Percentiles rank a stretch among this genome's conserved stretches.
phyloP scores from a whole-genome alignment of 139 green algal species.

The Volvox africanus region DNA sequence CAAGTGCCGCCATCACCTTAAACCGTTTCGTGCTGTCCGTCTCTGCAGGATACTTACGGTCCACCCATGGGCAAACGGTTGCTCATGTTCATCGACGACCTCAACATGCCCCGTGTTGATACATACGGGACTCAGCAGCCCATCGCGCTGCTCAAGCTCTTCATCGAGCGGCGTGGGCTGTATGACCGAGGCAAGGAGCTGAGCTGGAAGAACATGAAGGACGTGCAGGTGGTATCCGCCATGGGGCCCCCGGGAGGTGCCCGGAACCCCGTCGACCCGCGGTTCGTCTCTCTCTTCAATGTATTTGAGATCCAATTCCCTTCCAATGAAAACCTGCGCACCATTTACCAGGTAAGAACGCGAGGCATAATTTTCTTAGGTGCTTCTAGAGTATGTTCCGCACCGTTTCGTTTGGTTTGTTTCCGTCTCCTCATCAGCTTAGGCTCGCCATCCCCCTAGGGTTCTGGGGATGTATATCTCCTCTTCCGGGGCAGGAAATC shows the following conservation, averaged over 20 bases:
- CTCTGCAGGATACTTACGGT: constrained; percentile 78
- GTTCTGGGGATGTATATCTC: too few relatives aligned
- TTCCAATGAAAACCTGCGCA: constrained; percentile 75
- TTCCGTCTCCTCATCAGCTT: too few relatives aligned
- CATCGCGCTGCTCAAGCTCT: constrained; percentile 87
- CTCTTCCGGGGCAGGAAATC: too few relatives aligned
- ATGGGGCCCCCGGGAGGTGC: constrained; percentile 91
- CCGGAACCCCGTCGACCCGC: constrained; percentile 86
- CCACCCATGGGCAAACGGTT: constrained; percentile 86
- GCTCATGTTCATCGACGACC: constrained; percentile 88
- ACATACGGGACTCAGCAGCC: constrained; percentile 89
- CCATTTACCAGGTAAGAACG: constrained; percentile 79
- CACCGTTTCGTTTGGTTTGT: too few relatives aligned
- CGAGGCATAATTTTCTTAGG: too few relatives aligned
- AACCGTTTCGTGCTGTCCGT: neutral
- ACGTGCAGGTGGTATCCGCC: constrained; percentile 85
- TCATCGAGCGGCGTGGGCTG: constrained; percentile 82
- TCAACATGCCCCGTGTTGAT: constrained; percentile 90
- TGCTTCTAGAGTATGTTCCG: too few relatives aligned
- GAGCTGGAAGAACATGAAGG: constrained; percentile 93
- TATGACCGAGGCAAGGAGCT: constrained; percentile 93
- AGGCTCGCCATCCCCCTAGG: too few relatives aligned
- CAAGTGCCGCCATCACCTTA: too few relatives aligned
- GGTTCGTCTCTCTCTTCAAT: constrained; percentile 88
- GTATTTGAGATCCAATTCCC: constrained; percentile 91